A percentile compares a stretch with the other conserved stretches of the same genome.
Evolutionary conservation across 345 rosid genomes (phyloP).

Genomic region (Eucalyptus leucophloia): DNA sequence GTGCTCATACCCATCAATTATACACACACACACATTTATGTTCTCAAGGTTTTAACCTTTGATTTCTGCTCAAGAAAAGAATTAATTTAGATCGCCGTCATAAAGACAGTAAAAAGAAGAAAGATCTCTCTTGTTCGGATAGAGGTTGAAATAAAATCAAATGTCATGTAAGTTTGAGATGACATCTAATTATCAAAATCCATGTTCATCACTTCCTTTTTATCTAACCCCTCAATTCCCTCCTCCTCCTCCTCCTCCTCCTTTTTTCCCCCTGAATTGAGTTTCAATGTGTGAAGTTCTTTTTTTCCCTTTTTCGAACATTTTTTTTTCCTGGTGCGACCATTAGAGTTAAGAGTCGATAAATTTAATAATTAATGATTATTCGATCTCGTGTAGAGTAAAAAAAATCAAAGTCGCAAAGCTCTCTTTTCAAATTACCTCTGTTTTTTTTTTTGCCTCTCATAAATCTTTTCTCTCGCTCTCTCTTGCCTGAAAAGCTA

Average conservation of each 20-base stretch:
- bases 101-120: background rate
- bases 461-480: background rate
- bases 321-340: background rate
- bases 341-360: background rate
- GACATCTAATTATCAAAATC: background rate
- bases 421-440: background rate
- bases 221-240: background rate
- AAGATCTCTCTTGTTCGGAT: background rate
- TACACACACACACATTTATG: rapidly evolving
- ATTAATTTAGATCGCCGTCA: background rate
- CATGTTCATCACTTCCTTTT: background rate
- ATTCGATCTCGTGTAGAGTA: background rate
- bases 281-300: background rate
- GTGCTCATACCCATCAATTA: background rate
- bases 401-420: background rate
- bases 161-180: background rate
- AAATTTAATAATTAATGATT: background rate
- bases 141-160: background rate
- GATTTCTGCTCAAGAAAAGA: background rate
- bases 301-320: background rate
- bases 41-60: background rate
- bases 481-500: background rate
- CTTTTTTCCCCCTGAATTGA: background rate
- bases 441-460: background rate
- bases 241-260: background rate